Conservation (phyloP, 1,139 yeast genomes). For the Yamadazyma diospyri region DNA sequence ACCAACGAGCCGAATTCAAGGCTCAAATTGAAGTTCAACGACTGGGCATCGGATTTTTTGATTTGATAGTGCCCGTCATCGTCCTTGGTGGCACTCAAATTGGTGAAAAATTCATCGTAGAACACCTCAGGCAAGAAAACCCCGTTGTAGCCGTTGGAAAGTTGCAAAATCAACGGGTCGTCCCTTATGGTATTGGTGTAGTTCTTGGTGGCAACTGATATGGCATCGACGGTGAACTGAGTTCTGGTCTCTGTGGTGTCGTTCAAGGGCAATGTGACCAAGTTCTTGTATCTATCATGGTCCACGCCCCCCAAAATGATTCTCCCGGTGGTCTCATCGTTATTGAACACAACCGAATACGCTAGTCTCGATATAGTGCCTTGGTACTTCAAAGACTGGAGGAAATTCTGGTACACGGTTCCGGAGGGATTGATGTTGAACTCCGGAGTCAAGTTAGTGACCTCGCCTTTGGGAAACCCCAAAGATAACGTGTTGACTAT, state of each 20-base stretch:
- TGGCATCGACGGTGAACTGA: neutral
- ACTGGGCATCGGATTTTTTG: neutral
- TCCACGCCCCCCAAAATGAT: conserved; percentile 5
- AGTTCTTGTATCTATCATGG: neutral
- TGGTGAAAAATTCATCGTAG: neutral
- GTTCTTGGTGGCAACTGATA: neutral
- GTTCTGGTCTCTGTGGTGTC: neutral
- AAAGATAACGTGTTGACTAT: conserved; percentile 1
- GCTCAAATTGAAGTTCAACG: neutral
- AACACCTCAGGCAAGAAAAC: conserved; percentile 1
- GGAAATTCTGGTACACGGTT: conserved; percentile 1
- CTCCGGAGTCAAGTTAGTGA: conserved; percentile 4
- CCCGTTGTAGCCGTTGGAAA: conserved; percentile 4
- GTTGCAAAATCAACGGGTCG: neutral
- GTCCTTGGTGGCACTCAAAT: neutral
- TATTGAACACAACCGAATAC: conserved; percentile 2
- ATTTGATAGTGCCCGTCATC: neutral
- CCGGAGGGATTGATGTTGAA: neutral
- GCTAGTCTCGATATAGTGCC: neutral
- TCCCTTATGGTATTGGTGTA: neutral
- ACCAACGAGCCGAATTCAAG: neutral
- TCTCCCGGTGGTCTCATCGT: conserved; percentile 2
- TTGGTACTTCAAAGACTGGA: neutral
- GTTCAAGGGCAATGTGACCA: conserved; percentile 4
- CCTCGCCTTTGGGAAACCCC: conserved; percentile 3